Evolutionary conservation across 805 yeast genomes (phyloP), one percentile per base, ranked within the genome.

Genomic region (Wickerhamiella cacticola): DNA sequence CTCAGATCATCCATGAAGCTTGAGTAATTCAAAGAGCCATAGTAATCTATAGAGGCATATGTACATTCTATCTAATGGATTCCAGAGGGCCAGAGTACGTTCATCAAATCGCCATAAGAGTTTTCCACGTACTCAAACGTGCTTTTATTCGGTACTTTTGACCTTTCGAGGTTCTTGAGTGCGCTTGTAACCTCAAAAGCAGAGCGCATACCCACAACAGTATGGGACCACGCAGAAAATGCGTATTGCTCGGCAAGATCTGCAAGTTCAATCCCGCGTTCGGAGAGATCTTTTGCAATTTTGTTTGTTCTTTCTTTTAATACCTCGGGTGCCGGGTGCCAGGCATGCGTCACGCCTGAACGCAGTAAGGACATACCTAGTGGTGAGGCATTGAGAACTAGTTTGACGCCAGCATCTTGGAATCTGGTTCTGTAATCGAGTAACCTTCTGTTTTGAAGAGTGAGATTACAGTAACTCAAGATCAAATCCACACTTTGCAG

Each of bases 321-420:
- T n/a, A 62, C 73, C 13, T 62, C 55, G 0, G 79, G 66, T 3
- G 85, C 92, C 0, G 96, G 96, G 58, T 88, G 96, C 71, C 87
- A 89, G 1, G 70, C 58, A 53, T 74, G 80, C 0, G 95, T 80
- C 28, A 71, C 67, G 21, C 71, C 78, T 0, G 81, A 73, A 50
- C 94, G 72, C 49, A 88, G 68, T 49, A 88, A 63, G 3, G 95
- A 83, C 97, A 88, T 88, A 48, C 88, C 77, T 51, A 89, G 68
- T 33, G 92, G 87, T 1, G 95, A 82, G 2, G 89, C 96, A 60
- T 83, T 85, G 59, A 79, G 64, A n/a, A 88, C 62, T 52, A 70
- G 62, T 49, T 71, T 68, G 25, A 87, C 68, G 4, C 76, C 73
- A 10, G 82, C 75, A 1, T 52, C 55, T 34, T 71, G 63, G 54